Evolutionary conservation across 2,329 filamentous ascomycete genomes (phyloP), one percentile per base, ranked within the genome.

Genomic region (Onygenales sp.): DNA sequence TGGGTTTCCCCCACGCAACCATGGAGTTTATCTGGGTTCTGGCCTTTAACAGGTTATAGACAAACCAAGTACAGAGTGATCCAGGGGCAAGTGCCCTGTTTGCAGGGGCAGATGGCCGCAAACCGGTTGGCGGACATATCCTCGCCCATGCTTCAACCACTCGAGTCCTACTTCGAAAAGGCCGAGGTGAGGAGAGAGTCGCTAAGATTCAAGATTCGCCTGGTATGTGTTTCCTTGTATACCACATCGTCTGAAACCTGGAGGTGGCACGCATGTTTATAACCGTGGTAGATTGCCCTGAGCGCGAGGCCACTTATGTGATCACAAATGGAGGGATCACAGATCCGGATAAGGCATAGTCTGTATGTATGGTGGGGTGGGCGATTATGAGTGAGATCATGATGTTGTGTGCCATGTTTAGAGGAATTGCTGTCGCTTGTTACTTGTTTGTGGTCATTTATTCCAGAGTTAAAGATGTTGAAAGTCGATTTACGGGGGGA

Each of bases 1-100:
- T 80, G 64, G 57, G 63, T 45, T 33, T 27, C 32, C 27, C 53
- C 27, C 17, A 21, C 14, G 31, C 9, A 27, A 33, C 36, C 10
- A 39, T 6, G 33, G 8, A 35, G 7, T 21, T 43, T 32, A n/a
- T 8, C 42, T 43, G 33, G 11, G 45, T 51, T 38, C 7, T 14
- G 27, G 49, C 56, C 31, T 56, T 32, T 49, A 55, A 31, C 32
- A 51, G 17, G 11, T 8, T 7, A 32, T 47, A 81, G 80, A 86
- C 84, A 51, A 87, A 86, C 59, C 84, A 87, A 69, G 84, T 87
- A 38, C 83, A 86, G 69, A 84, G 81, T 54, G 84, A 86, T 60
- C 84, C 84, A 11, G 83, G 84, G 56, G 84, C 83, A 9, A 85
- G 77, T 65, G 80, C 83, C 45, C 72, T 86, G 9, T 86, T 86